These are phyloP conservation scores for Candida endomychidarum DNA, from an alignment of 805 yeast genomes.

Conservation along the genomic window DNA sequence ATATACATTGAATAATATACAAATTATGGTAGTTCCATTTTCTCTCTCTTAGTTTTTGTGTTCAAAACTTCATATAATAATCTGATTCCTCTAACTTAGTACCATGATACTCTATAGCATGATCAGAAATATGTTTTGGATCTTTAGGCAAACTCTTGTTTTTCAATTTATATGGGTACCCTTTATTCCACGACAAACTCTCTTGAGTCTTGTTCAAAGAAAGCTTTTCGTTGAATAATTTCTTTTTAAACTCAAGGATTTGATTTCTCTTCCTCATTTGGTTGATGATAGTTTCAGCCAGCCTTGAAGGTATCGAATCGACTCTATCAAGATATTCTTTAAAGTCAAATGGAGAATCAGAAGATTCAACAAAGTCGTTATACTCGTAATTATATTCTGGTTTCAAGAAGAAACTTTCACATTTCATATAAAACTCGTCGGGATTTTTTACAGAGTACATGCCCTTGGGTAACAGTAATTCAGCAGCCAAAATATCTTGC, in stretches of 20 bases:
- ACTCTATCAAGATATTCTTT: conserved; percentile 8
- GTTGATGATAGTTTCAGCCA: neutral
- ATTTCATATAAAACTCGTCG: conserved; percentile 20
- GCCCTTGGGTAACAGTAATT: conserved; percentile 15
- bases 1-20: too few species aligned
- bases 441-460: conserved; percentile 12
- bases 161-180: conserved; percentile 3
- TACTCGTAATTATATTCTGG: conserved; percentile 28
- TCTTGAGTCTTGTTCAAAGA: conserved; percentile 1
- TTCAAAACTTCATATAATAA: conserved; percentile 9
- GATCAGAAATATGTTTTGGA: conserved; percentile 10
- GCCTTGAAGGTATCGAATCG: conserved; percentile 4
- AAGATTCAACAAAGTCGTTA: conserved; percentile 17
- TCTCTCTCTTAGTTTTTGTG: too few species aligned
- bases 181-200: conserved; percentile 13
- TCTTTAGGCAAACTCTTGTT: neutral
- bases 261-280: neutral
- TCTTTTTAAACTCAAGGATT: conserved; percentile 4
- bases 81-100: conserved; percentile 12
- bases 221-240: conserved; percentile 4
- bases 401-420: conserved; percentile 27
- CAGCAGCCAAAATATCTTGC: conserved; percentile 31
- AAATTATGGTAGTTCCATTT: too few species aligned
- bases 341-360: conserved; percentile 12
- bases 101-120: conserved; percentile 12